These are phyloP conservation scores for Aspergillus sp. DNA, from an alignment of 2,329 filamentous ascomycete species.

Conservation along the genomic window DNA sequence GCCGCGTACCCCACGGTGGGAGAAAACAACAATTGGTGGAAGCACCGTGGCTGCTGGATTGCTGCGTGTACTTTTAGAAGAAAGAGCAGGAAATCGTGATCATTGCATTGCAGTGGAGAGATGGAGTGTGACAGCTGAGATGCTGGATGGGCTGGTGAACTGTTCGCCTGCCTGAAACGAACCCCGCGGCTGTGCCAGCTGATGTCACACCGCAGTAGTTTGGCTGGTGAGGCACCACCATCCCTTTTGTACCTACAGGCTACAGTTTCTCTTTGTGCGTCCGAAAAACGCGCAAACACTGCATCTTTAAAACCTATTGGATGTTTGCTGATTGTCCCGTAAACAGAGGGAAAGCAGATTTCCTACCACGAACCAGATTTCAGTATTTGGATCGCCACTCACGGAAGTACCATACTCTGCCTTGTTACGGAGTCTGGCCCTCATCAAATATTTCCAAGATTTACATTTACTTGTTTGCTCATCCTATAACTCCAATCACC, in stretches of 20 bases:
- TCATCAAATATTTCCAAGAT: not conserved
- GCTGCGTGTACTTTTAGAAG: not conserved
- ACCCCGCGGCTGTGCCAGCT: conserved; percentile 28
- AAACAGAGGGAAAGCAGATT: not conserved
- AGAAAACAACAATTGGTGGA: not conserved
- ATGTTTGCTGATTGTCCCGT: not conserved
- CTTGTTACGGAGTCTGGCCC: no score
- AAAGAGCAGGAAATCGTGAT: not conserved
- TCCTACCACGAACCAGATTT: not conserved
- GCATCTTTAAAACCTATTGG: not conserved
- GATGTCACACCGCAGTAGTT: conserved; percentile 42
- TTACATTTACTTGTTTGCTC: no score
- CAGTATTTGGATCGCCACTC: not conserved
- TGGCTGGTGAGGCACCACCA: conserved; percentile 7
- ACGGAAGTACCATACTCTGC: not conserved
- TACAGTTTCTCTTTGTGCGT: not conserved
- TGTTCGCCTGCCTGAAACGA: conserved; percentile 11
- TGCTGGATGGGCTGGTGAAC: not conserved
- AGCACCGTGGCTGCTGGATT: not conserved
- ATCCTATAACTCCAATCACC: not conserved
- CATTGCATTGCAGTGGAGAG: not conserved
- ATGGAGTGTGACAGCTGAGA: not conserved
- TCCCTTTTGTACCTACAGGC: not conserved
- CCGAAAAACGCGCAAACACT: not conserved
- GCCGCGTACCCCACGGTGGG: not conserved